Conservation (phyloP, 2,329 filamentous ascomycete species). For the Botrytis squamosa region DNA sequence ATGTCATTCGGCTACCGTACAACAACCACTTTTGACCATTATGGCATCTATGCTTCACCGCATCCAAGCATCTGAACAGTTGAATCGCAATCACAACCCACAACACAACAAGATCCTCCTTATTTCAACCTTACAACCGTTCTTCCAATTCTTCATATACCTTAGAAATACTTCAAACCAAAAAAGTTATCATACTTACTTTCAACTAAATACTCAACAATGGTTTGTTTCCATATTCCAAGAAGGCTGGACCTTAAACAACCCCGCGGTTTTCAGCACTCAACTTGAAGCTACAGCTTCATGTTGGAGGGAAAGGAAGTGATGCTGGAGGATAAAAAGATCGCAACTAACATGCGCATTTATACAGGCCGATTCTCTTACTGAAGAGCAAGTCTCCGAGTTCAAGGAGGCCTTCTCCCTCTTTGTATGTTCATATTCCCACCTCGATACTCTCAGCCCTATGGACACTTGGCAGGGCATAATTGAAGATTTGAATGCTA, state of each 20-base stretch:
- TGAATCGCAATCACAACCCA: conserved; percentile 15
- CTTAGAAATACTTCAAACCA: not conserved
- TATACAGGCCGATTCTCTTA: conserved; percentile 88
- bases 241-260: not conserved
- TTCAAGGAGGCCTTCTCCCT: conserved; percentile 99
- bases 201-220: not conserved
- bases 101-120: conserved; percentile 7
- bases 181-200: not conserved
- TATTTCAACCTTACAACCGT: not conserved
- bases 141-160: not conserved
- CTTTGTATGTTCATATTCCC: conserved; percentile 72
- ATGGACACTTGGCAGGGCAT: conserved; percentile 23
- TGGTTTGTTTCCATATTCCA: not conserved
- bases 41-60: conserved; percentile 11
- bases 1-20: conserved; percentile 11
- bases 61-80: conserved; percentile 11
- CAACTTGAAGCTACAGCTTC: not conserved
- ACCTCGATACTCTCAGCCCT: conserved; percentile 25
- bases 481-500: conserved; percentile 31
- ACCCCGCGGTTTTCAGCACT: conserved; percentile 1
- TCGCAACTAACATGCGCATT: conserved; percentile 24
- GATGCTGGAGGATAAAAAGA: no score
- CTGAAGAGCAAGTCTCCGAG: conserved; percentile 99
- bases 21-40: not conserved
- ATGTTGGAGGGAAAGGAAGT: not conserved